Percentiles rank a stretch among this genome's conserved stretches.
Evolutionary conservation across 208 protist species (phyloP).

Genomic region (Crithidia acanthocephali): DNA sequence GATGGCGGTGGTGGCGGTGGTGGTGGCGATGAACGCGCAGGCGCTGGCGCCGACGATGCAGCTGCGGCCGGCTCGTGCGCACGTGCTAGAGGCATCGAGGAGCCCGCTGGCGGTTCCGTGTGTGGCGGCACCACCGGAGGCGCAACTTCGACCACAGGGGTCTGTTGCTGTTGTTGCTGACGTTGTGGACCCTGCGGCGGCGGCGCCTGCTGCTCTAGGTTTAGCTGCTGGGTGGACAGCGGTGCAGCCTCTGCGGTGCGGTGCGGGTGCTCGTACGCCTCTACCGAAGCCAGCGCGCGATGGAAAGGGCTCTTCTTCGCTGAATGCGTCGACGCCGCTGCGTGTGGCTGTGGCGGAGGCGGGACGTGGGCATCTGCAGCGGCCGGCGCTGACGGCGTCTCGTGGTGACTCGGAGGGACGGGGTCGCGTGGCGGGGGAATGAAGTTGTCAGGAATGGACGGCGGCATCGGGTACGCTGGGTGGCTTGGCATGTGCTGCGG

Average conservation of each 20-base stretch:
- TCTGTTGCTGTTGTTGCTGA: slow-evolving; percentile 1
- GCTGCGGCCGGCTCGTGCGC: background rate
- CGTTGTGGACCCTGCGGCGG: background rate
- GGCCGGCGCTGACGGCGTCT: no score
- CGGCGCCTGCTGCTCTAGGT: background rate
- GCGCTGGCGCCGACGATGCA: background rate
- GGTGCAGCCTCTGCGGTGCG: background rate
- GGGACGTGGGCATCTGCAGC: background rate
- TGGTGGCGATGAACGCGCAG: background rate
- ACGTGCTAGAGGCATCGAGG: background rate
- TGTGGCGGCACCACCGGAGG: background rate
- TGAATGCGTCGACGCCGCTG: background rate
- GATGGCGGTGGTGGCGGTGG: background rate
- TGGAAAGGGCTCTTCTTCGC: slow-evolving; percentile 6
- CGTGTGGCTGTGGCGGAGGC: background rate
- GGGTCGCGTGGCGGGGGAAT: background rate
- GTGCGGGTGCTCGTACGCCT: slow-evolving; percentile 3
- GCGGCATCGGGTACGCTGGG: background rate
- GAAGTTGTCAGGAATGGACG: background rate
- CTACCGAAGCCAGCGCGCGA: slow-evolving; percentile 4
- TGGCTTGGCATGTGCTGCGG: background rate
- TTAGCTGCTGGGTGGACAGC: no score
- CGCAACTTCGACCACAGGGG: background rate
- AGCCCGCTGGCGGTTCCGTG: background rate
- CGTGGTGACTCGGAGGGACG: background rate